These are phyloP conservation scores for Pistacia integerrima DNA, from an alignment of 345 rosid species.

Conservation along the genomic window DNA sequence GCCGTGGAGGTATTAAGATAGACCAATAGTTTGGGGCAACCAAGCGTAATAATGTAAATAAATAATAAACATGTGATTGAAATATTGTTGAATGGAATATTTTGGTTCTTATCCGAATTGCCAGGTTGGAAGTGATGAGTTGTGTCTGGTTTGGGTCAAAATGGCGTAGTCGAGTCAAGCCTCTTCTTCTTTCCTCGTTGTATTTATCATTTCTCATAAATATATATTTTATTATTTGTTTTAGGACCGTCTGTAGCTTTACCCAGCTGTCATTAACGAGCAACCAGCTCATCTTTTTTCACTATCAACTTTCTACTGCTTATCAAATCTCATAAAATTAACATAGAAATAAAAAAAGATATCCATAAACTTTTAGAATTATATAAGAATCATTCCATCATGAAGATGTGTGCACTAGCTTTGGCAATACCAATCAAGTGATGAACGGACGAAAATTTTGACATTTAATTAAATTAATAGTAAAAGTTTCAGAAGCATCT, in stretches of 20 bases:
- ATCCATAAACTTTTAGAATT: no score
- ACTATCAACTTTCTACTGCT: no score
- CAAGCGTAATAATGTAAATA: neutral
- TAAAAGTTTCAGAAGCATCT: no score
- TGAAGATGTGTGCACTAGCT: no score
- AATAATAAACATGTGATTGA: neutral
- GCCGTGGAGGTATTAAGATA: no score
- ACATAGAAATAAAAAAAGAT: no score
- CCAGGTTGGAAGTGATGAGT: constrained; percentile 22
- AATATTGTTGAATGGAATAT: neutral
- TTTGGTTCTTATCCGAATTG: constrained; percentile 25
- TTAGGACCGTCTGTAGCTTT: no score
- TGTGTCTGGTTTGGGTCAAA: neutral
- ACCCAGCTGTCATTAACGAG: constrained; percentile 27
- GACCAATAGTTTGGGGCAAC: no score
- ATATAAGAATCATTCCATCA: neutral
- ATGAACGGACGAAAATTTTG: no score
- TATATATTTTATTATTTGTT: neutral
- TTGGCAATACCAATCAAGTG: no score
- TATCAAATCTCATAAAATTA: no score
- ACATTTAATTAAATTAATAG: neutral
- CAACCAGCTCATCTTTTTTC: constrained; percentile 20
- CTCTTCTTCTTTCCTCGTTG: neutral
- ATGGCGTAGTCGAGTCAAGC: neutral
- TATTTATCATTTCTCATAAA: neutral